Base-by-base conservation (phyloP, 2,329 filamentous ascomycete species). In the Colletotrichum tamarilloi region DNA sequence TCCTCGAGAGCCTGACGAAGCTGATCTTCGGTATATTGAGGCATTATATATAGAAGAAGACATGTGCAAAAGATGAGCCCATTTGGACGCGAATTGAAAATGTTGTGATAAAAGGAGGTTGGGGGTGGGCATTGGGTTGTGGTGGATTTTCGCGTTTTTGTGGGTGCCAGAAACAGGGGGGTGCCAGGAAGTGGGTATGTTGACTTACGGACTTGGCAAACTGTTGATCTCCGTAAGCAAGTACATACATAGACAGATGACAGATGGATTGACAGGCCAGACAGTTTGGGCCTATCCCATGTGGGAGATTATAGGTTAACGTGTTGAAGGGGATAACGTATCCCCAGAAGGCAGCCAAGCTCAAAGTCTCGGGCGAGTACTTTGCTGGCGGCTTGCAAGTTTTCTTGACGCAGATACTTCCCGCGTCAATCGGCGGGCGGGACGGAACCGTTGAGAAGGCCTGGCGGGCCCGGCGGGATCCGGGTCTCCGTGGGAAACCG, bases 381-480 rank as follows among this genome's bases (percentile, higher is more conserved):
- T 35, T 32, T 30, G 26, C 12, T 19, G 11, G 30, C 8, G 19
- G 24, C 46, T n/a, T 65, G 5, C 11, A 46, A 38, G n/a, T n/a
- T 19, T 46, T 24, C 58, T n/a, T 42, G 58, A 24, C 26, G n/a
- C 26, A 28, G 38, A 7, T 52, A 64, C 46, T 49, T 49, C 42
- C 7, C 42, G 11, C 19, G 8, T 49, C 32, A 46, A 56, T 52
- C 30, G 28, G 22, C 22, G 14, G 19, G 28, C 30, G 55, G 46
- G 46, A 57, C 68, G 35, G 26, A 19, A 46, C 16, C 28, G 56
- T 26, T 59, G 49, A 62, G 12, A 56, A 38, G 42, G n/a, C 28
- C 19, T 14, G 26, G 53, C 67, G 70, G 56, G 24, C 46, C 70
- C 55, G 56, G 24, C 30, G 60, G 60, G 60, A 60, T 73, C 66